Conservation (phyloP, 1,284 basidiomycete species). For the Cryptococcus sp. region DNA sequence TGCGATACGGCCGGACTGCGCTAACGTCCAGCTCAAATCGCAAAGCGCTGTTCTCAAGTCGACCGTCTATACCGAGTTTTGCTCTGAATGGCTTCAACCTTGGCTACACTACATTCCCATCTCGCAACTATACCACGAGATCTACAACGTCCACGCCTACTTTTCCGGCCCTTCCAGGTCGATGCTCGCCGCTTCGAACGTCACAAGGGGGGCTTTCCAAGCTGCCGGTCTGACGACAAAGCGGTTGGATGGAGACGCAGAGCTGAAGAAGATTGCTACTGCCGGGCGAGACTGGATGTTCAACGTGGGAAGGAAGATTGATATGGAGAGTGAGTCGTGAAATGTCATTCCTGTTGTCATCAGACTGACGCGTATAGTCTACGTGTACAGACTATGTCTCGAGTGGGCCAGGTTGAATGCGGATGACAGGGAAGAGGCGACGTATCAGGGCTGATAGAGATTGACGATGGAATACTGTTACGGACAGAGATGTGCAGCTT, state of each 20-base stretch:
- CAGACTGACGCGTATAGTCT: conserved; percentile 28
- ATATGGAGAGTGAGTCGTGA: conserved; percentile 75
- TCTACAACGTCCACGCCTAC: conserved; percentile 86
- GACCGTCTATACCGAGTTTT: conserved; percentile 85
- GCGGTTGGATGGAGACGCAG: conserved; percentile 61
- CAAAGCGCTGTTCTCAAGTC: conserved; percentile 85
- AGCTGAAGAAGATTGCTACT: conserved; percentile 71
- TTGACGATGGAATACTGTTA: no score
- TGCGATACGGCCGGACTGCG: not conserved
- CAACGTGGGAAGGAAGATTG: conserved; percentile 68
- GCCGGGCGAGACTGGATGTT: conserved; percentile 87
- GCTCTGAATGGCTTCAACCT: conserved; percentile 56
- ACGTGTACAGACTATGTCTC: conserved; percentile 80
- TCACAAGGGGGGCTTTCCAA: conserved; percentile 39
- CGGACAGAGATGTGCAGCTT: no score
- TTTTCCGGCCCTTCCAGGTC: conserved; percentile 73
- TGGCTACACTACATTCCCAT: conserved; percentile 88
- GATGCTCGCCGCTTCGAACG: conserved; percentile 54
- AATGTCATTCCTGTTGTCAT: no score
- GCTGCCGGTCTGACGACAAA: conserved; percentile 42
- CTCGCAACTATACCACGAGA: conserved; percentile 74
- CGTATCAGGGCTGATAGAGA: conserved; percentile 25
- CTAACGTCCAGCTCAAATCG: conserved; percentile 36
- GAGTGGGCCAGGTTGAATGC: conserved; percentile 81
- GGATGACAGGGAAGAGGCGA: conserved; percentile 71